These are phyloP conservation scores for Populus nigra DNA, from an alignment of 345 rosid species.

Conservation along the genomic window DNA sequence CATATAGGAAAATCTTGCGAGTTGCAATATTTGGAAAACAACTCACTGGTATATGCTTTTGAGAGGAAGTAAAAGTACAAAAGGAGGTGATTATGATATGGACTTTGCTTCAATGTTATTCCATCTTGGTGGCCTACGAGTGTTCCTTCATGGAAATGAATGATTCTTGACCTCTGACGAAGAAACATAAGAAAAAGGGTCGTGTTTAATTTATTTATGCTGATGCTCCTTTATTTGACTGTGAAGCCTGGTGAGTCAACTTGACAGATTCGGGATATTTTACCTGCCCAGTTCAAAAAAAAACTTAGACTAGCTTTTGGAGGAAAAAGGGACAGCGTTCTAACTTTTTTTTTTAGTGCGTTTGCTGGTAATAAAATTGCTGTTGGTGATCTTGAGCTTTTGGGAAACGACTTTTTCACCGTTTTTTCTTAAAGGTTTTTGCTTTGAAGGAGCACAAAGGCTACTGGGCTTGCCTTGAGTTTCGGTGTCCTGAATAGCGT, in stretches of 20 bases:
- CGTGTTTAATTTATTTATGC: neutral
- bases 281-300: neutral
- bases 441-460: neutral
- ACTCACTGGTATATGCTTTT: neutral
- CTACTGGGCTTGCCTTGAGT: neutral
- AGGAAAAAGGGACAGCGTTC: neutral
- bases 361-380: neutral
- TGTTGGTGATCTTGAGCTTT: neutral
- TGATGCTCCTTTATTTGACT: neutral
- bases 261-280: constrained; percentile 11
- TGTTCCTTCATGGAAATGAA: neutral
- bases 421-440: neutral
- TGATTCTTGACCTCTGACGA: constrained; percentile 11
- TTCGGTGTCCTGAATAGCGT: neutral
- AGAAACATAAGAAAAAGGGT: neutral
- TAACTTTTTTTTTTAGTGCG: neutral
- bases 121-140: constrained; percentile 23
- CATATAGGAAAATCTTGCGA: constrained; percentile 9
- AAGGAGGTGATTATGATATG: neutral
- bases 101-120: constrained; percentile 9
- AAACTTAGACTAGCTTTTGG: neutral
- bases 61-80: neutral
- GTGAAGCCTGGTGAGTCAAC: constrained; percentile 4
- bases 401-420: neutral
- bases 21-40: neutral